phyloP scores from a whole-genome alignment of 805 yeast genomes.

The Wickerhamiella bombiphila region DNA sequence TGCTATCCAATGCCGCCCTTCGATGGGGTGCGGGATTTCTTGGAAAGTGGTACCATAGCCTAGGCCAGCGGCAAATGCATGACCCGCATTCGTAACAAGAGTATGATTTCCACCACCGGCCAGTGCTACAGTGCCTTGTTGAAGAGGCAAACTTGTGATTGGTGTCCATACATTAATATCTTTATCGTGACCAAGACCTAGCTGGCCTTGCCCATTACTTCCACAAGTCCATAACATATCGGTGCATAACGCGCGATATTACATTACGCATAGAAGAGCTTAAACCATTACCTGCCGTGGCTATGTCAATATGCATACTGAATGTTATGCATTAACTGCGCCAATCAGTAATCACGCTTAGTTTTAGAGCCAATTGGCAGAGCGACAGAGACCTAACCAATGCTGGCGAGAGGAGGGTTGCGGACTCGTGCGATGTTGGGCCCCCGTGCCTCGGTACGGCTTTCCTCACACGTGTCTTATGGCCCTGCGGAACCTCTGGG shows the following conservation, averaged over 20 bases:
- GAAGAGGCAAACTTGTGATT: no score
- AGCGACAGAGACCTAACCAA: neutral
- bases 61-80: constrained; percentile 42
- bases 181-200: constrained; percentile 43
- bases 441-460: neutral
- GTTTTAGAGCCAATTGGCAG: neutral
- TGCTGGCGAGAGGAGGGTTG: constrained; percentile 6
- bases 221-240: constrained; percentile 48
- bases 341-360: no score
- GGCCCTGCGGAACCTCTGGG: constrained; percentile 18
- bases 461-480: constrained; percentile 13
- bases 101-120: constrained; percentile 74
- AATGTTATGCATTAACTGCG: no score
- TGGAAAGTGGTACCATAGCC: neutral
- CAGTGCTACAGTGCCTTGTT: constrained; percentile 12
- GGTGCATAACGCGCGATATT: no score
- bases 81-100: constrained; percentile 39
- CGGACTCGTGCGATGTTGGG: neutral
- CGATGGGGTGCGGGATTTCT: neutral
- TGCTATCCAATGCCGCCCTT: neutral
- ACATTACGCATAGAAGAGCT: no score
- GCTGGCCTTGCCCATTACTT: constrained; percentile 68
- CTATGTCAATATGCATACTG: no score
- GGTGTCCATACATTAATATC: constrained; percentile 32
- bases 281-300: no score